Evolutionary conservation across 2,329 filamentous ascomycete species (phyloP).

Genomic region (Phaeosphaeria sp.): DNA sequence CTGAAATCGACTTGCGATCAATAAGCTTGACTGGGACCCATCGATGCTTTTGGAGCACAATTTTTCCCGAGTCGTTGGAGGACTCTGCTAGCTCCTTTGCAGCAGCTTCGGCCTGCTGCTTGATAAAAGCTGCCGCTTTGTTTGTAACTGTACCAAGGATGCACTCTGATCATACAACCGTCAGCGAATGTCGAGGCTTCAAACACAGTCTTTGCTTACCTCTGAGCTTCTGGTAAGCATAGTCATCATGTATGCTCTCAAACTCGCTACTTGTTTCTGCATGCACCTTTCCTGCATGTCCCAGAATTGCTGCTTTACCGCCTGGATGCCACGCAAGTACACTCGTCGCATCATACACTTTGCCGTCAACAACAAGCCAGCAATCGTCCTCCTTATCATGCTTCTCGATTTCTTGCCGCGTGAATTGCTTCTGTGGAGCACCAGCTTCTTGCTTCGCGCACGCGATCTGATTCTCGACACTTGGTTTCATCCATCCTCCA

Average conservation of each 20-base stretch:
- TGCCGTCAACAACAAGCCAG: slow-evolving; percentile 71
- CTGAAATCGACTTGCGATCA: slow-evolving; percentile 48
- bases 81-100: slow-evolving; percentile 48
- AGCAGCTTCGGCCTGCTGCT: slow-evolving; percentile 50
- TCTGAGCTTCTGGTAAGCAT: slow-evolving; percentile 58
- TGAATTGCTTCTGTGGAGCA: slow-evolving; percentile 59
- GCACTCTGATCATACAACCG: slow-evolving; percentile 51
- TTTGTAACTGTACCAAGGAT: slow-evolving; percentile 58
- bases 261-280: slow-evolving; percentile 59
- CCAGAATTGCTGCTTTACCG: slow-evolving; percentile 59
- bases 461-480: slow-evolving; percentile 54
- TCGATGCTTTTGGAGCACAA: slow-evolving; percentile 53
- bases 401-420: slow-evolving; percentile 60
- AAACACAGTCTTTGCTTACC: slow-evolving; percentile 28
- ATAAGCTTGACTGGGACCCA: slow-evolving; percentile 57
- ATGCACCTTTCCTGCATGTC: slow-evolving; percentile 59
- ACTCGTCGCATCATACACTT: slow-evolving; percentile 69
- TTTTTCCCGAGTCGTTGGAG: slow-evolving; percentile 32
- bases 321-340: slow-evolving; percentile 67
- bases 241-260: slow-evolving; percentile 59
- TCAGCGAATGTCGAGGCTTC: not conserved
- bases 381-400: slow-evolving; percentile 33
- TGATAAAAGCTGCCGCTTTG: slow-evolving; percentile 57
- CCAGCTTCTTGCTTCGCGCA: slow-evolving; percentile 54
- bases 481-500: slow-evolving; percentile 54